phyloP scores from a whole-genome alignment of 768 basidiomycete species.

The Phaeotremella skinneri region DNA sequence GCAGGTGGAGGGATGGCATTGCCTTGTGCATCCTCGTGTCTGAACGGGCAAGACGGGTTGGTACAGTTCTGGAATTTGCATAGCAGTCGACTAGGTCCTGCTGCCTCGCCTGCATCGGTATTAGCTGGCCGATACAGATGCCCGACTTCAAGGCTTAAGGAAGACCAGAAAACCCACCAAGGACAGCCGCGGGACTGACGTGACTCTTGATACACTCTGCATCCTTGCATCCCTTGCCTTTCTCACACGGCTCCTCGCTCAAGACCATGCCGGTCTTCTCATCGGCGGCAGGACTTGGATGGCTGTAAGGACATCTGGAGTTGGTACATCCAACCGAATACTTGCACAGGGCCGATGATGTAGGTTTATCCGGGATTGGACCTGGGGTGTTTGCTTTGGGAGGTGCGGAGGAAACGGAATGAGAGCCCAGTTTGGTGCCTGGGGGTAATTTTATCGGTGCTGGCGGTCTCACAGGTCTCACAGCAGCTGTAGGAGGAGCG shows the following conservation, averaged over 20 bases:
- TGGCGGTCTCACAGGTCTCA: conserved; percentile 22
- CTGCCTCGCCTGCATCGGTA: conserved; percentile 29
- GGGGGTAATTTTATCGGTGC: conserved; percentile 36
- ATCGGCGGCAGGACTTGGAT: conserved; percentile 96
- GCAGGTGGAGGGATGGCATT: conserved; percentile 50
- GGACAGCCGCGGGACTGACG: conserved; percentile 77
- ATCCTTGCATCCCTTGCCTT: conserved; percentile 83
- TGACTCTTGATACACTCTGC: conserved; percentile 90
- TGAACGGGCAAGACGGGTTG: conserved; percentile 51
- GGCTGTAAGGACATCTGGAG: conserved; percentile 81
- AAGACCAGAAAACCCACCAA: conserved; percentile 57
- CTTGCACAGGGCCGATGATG: conserved; percentile 68
- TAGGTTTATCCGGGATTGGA: conserved; percentile 51
- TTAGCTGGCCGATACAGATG: background rate
- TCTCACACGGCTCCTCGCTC: conserved; percentile 88
- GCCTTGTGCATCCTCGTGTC: conserved; percentile 50
- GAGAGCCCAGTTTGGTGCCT: conserved; percentile 41
- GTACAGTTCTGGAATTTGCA: conserved; percentile 53
- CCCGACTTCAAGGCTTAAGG: conserved; percentile 16
- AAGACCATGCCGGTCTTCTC: conserved; percentile 91
- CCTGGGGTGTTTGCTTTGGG: conserved; percentile 30
- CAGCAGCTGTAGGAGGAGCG: background rate
- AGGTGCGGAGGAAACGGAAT: conserved; percentile 37
- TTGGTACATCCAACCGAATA: conserved; percentile 89
- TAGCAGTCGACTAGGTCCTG: conserved; percentile 41